A percentile compares a stretch with the other conserved stretches of the same genome.
Evolutionary conservation across 768 basidiomycete genomes (phyloP).

Genomic region (Suillus bovinus): DNA sequence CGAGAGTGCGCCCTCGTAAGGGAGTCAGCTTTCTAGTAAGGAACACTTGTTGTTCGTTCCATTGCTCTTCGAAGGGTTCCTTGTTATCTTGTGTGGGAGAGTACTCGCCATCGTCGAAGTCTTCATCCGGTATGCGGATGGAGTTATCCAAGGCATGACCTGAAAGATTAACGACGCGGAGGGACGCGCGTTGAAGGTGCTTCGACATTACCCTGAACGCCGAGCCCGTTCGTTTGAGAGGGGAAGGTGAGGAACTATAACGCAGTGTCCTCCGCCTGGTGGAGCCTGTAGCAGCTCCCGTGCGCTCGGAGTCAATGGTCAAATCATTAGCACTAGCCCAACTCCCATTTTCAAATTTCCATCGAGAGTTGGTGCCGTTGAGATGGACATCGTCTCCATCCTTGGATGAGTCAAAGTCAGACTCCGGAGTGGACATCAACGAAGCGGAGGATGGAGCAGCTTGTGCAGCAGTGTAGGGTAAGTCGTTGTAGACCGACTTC

Average conservation of each 20-base stretch:
- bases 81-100: slow-evolving; percentile 35
- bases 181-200: slow-evolving; percentile 60
- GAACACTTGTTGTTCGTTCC: slow-evolving; percentile 27
- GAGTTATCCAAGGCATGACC: slow-evolving; percentile 61
- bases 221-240: slow-evolving; percentile 60
- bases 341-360: slow-evolving; percentile 28
- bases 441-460: slow-evolving; percentile 54
- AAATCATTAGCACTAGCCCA: slow-evolving; percentile 26
- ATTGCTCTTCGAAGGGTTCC: slow-evolving; percentile 34
- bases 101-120: slow-evolving; percentile 33
- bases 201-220: slow-evolving; percentile 59
- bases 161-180: slow-evolving; percentile 82
- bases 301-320: slow-evolving; percentile 49
- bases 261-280: slow-evolving; percentile 42
- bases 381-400: slow-evolving; percentile 64
- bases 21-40: slow-evolving; percentile 48
- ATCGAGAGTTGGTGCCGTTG: slow-evolving; percentile 51
- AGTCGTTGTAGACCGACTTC: not conserved
- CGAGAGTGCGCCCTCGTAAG: slow-evolving; percentile 78
- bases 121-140: slow-evolving; percentile 52
- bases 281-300: slow-evolving; percentile 39
- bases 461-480: slow-evolving; percentile 35
- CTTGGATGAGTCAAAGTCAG: slow-evolving; percentile 40
- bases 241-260: slow-evolving; percentile 56
- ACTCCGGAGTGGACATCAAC: slow-evolving; percentile 39